A percentile compares a stretch with the other conserved stretches of the same genome.
These are phyloP conservation scores for Papiliotrema fonsecae DNA, from an alignment of 1,284 basidiomycete species.

Conservation along the genomic window DNA sequence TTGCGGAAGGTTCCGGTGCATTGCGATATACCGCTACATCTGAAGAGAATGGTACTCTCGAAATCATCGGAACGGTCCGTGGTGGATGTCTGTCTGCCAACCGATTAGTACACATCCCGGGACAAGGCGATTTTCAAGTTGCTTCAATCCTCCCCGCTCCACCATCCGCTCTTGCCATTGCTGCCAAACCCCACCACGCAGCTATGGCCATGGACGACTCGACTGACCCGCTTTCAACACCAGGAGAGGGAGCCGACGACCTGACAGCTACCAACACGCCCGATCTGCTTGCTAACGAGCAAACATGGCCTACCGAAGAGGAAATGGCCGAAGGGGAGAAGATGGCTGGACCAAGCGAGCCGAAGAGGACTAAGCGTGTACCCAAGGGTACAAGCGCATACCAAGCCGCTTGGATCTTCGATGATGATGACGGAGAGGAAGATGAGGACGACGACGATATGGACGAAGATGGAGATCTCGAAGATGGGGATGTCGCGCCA, in stretches of 20 bases:
- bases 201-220: slow-evolving; percentile 28
- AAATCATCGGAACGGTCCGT: slow-evolving; percentile 77
- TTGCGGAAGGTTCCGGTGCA: slow-evolving; percentile 59
- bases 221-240: slow-evolving; percentile 39
- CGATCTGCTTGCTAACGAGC: slow-evolving; percentile 86
- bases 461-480: slow-evolving; percentile 42
- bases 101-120: slow-evolving; percentile 81
- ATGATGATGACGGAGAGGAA: slow-evolving; percentile 59
- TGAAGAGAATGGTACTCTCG: slow-evolving; percentile 53
- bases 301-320: slow-evolving; percentile 98
- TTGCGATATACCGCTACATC: slow-evolving; percentile 55
- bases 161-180: slow-evolving; percentile 20
- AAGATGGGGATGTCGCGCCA: slow-evolving; percentile 21
- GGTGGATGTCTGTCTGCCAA: slow-evolving; percentile 76
- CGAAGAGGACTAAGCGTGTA: slow-evolving; percentile 59
- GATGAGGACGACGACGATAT: slow-evolving; percentile 54
- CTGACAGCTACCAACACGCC: slow-evolving; percentile 81
- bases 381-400: slow-evolving; percentile 90
- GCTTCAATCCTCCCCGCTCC: slow-evolving; percentile 51
- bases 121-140: slow-evolving; percentile 83
- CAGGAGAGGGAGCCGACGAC: slow-evolving; percentile 73
- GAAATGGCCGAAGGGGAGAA: slow-evolving; percentile 62
- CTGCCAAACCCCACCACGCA: slow-evolving; percentile 30
- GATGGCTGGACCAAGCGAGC: slow-evolving; percentile 45
- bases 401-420: slow-evolving; percentile 88